phyloP scores from a whole-genome alignment of 2,329 filamentous ascomycete genomes.

The Neofusicoccum parvum region DNA sequence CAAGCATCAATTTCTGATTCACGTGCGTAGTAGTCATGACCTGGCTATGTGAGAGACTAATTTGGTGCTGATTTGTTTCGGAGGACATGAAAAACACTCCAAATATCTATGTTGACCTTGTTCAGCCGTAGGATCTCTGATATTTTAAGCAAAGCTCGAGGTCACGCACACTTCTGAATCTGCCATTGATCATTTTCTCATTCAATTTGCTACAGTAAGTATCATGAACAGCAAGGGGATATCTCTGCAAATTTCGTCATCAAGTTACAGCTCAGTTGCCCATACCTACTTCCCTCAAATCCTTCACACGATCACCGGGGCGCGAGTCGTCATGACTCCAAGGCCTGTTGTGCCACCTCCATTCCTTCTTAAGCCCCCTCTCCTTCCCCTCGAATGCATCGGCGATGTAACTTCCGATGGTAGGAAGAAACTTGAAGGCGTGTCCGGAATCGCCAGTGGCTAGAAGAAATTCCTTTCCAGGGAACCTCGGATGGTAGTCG shows the following conservation, averaged over 20 bases:
- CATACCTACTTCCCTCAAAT: slow-evolving; percentile 24
- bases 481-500: slow-evolving; percentile 26
- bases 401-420: slow-evolving; percentile 32
- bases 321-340: slow-evolving; percentile 22
- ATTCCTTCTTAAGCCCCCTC: slow-evolving; percentile 20
- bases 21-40: no score
- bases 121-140: no score
- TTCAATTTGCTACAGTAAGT: no score
- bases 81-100: no score
- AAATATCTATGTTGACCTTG: no score
- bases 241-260: not conserved
- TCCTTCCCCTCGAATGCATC: slow-evolving; percentile 29
- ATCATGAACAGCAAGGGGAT: no score
- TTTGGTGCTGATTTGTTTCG: no score
- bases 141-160: no score
- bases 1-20: no score
- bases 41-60: no score
- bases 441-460: slow-evolving; percentile 35
- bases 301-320: slow-evolving; percentile 25
- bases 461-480: slow-evolving; percentile 27
- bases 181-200: no score
- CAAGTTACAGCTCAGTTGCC: not conserved
- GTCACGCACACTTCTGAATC: no score
- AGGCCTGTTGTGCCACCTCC: slow-evolving; percentile 16
- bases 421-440: slow-evolving; percentile 37